Evolutionary conservation across 805 yeast species (phyloP), one percentile per base, ranked within the genome.

Genomic region (Wickerhamomyces canadensis): DNA sequence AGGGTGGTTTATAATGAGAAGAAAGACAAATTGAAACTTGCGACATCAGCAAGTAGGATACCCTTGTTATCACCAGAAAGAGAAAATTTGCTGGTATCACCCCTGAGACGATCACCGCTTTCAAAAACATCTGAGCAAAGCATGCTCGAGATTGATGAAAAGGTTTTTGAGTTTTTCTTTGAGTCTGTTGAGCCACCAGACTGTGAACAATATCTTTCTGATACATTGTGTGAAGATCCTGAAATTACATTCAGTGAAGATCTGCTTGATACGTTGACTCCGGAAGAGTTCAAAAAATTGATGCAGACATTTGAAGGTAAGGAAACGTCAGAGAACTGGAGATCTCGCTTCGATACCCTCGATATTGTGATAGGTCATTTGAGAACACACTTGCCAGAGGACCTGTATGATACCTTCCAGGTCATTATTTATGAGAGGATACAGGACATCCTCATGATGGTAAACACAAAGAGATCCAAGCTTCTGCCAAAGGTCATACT

Each of bases 291-390:
- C 19, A 45, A 50, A 13, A 9, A 16, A 1, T 11, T 49, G 0
- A 10, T 53, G 8, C 4, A 11, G 0, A 11, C 34, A 1, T 54
- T 38, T 17, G 24, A 28, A 7, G 52, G 47, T 0, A 41, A 34
- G 31, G 57, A 51, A 24, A 43, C 48, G 1, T 45, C 55, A 0
- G 45, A 39, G n/a, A 51, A 49, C 33, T 54, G 56, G 58, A 34
- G 35, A 8, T 21, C 18, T 3, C 38, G 47, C 18, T 40, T 29
- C 31, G 34, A 42, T 3, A 31, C 35, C n/a, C 34, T 54, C 28
- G 55, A 45, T 25, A 23, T 42, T 3, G 31, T 54, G 32, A 49
- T 54, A 15, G 49, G 46, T 3, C 49, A 44, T 30, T 25, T 49
- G 2, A 44, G 58, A 18, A 33, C 38, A 0, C 50, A 34, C 16